These are phyloP conservation scores for Monosporascus sp. DNA, from an alignment of 2,329 filamentous ascomycete genomes.

Conservation along the genomic window DNA sequence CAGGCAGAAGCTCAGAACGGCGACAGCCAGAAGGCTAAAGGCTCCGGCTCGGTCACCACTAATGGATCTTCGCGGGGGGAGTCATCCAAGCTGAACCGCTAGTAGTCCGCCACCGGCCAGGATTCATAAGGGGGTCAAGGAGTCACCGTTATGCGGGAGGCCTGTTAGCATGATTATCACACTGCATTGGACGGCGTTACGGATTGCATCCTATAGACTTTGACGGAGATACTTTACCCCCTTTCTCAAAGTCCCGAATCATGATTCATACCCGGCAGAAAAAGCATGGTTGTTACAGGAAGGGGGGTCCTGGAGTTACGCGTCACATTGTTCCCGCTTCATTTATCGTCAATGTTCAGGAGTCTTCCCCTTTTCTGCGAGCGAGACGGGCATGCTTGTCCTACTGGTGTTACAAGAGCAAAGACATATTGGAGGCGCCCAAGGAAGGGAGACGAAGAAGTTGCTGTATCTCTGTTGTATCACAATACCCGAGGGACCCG, in stretches of 20 bases:
- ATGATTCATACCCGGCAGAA: background rate
- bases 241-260: background rate
- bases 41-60: constrained; percentile 12
- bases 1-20: constrained; percentile 15
- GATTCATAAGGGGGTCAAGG: background rate
- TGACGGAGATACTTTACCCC: background rate
- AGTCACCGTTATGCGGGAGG: background rate
- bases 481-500: too few relatives aligned
- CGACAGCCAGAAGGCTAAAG: constrained; percentile 19
- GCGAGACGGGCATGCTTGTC: too few relatives aligned
- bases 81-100: constrained; percentile 19
- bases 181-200: background rate
- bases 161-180: background rate
- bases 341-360: too few relatives aligned
- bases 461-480: too few relatives aligned
- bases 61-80: constrained; percentile 23
- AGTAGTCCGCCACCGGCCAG: background rate
- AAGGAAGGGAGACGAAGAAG: too few relatives aligned
- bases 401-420: too few relatives aligned
- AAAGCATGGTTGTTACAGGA: background rate
- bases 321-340: background rate
- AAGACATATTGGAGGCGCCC: too few relatives aligned
- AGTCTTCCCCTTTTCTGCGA: too few relatives aligned
- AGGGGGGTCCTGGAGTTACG: background rate
- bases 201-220: background rate